phyloP scores from a whole-genome alignment of 257 asterid genomes.

The Solanum arcanum region DNA sequence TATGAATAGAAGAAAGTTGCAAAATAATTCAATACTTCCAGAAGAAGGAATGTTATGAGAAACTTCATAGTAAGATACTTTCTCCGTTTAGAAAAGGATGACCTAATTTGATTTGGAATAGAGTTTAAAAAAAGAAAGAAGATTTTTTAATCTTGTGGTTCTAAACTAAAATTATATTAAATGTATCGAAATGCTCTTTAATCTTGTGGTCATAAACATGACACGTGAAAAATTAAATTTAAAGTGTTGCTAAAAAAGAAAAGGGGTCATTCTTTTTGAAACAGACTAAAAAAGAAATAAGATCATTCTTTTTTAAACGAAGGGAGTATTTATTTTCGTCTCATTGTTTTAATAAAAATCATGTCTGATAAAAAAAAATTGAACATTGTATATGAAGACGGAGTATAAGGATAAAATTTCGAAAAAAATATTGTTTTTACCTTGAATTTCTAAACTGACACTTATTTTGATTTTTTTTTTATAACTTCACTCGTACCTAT shows the following conservation, averaged over 20 bases:
- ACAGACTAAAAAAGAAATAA: too few species aligned
- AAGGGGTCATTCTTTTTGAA: too few species aligned
- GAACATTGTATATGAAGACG: neutral
- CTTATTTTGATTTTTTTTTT: neutral
- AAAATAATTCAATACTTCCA: neutral
- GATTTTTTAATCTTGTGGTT: too few species aligned
- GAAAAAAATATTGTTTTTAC: neutral
- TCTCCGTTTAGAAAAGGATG: too few species aligned
- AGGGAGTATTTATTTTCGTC: too few species aligned
- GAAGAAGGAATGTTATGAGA: neutral
- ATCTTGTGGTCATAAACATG: too few species aligned
- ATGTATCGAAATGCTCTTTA: too few species aligned
- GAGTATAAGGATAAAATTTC: neutral
- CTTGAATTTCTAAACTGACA: neutral
- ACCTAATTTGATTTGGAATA: fast-evolving
- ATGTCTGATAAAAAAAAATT: neutral
- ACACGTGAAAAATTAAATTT: too few species aligned
- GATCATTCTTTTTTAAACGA: fast-evolving
- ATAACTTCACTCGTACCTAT: neutral
- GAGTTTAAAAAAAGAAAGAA: too few species aligned
- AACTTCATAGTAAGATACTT: neutral
- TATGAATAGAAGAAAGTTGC: neutral
- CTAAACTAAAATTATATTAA: too few species aligned
- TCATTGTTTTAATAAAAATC: neutral
- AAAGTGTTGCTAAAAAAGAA: too few species aligned